Evolutionary conservation across 225 moss, liverwort and hornwort species (phyloP), one percentile per base, ranked within the genome.

Genomic region (Asterella californica): DNA sequence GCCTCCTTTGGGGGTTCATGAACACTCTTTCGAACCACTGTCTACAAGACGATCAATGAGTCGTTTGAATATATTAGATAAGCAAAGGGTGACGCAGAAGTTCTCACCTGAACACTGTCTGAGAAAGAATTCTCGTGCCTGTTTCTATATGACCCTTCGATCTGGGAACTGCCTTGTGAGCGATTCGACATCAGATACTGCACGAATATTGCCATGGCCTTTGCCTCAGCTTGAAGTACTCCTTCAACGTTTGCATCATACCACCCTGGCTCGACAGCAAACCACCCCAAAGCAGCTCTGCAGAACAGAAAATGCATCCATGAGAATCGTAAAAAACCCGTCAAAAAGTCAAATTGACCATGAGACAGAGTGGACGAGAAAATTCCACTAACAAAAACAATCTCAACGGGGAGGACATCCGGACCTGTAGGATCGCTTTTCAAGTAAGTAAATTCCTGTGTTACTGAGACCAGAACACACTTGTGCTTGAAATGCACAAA

Each of bases 221-320:
- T 86, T 68, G 91, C 89, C 82, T 94, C 94, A 57, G 88, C 87
- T 84, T 85, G 85, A 69, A 90, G 87, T 73, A 81, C 84, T 83
- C 88, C 92, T 76, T 88, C 87, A 48, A 84, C 67, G n/a, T 82
- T 78, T 68, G 83, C 76, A 81, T 94, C 88, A 74, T 83, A 87
- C 94, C 91, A 94, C 55, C 87, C 86, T 78, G 94, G 91, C 75
- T 88, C 86, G 66, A 87, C 88, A 69, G 90, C 83, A 91, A 92
- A 94, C 92, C 94, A 94, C 74, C 88, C 86, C 79, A 94, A 82
- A 48, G 92, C 92, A 88, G 89, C 91, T 87, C 93, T 92, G 81
- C 79, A 77, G 70, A 47, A 74, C 62, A 15, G 2, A 64, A 4
- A n/a, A 45, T 46, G 11, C 63, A 77, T 29, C 22, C 46, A 0